Base-by-base conservation (phyloP, 495 filamentous ascomycete species). In the Penicillium crystallinum region DNA sequence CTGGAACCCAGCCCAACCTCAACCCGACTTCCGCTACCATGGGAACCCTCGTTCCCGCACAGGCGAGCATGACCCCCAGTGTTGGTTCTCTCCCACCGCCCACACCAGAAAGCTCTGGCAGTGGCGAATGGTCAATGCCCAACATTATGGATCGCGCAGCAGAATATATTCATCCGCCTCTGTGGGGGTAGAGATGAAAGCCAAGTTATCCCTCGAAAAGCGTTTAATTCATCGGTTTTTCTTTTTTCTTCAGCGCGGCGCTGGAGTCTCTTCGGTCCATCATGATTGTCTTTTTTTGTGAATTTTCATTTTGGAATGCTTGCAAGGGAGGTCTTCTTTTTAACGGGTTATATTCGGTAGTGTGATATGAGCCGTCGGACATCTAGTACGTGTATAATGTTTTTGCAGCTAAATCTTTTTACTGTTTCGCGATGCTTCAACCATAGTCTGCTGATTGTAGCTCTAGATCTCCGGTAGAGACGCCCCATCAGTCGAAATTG, bases 161-260 rank as follows among this genome's bases (percentile, higher is more conserved):
- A 23, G 74, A 77, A 54, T 77, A 75, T 48, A 76, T 77, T 23
- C 74, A 77, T 36, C 71, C 74, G 17, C 73, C 74, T 4, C 56
- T 77, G 19, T 76, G 74, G 74, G 62, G 72, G 25, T 76, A 63
- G 30, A n/a, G n/a, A 19, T 29, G 2, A 27, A 14, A 17, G 8
- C 12, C 23, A 22, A 17, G 3, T 14, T 15, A 12, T 25, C 23
- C 40, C 14, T 27, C n/a, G 40, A 43, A 29, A 43, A 43, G 23
- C 40, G 40, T 29, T 29, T 29, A 15, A 17, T 43, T 17, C 5
- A 4, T 37, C 14, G 38, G n/a, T n/a, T n/a, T 37, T 34, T 35
- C 36, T 11, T 45, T 53, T 19, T 31, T 10, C 43, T 58, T 53
- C 44, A 55, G 55, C 55, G 52, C 34, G 52, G 51, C 34, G 34